A percentile compares a stretch with the other conserved stretches of the same genome.
Evolutionary conservation across 352 stramenopile species (phyloP).

Genomic region (Plasmopara muralis): DNA sequence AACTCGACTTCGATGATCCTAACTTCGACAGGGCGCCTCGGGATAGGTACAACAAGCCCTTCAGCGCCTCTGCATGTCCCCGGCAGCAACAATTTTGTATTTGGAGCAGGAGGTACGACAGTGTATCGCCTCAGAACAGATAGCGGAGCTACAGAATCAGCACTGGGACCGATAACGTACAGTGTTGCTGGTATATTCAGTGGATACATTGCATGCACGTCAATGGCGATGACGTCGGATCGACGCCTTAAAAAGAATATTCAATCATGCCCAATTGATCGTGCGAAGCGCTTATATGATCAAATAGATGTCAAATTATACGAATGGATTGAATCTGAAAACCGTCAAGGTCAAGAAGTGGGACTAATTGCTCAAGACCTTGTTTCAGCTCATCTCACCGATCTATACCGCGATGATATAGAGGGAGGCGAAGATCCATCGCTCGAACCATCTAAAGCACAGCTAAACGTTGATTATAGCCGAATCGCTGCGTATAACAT

Average conservation of each 20-base stretch:
- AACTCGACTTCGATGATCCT: background rate
- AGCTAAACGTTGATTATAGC: constrained; percentile 10
- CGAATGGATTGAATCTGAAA: background rate
- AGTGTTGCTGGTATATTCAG: background rate
- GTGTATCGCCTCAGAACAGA: background rate
- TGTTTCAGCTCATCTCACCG: constrained; percentile 8
- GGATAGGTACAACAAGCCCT: background rate
- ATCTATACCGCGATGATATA: constrained; percentile 12
- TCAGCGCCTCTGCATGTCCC: background rate
- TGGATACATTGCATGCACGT: background rate
- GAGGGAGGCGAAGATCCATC: constrained; percentile 1
- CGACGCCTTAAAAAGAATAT: background rate
- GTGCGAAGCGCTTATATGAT: background rate
- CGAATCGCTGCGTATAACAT: constrained; percentile 1
- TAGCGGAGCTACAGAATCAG: background rate
- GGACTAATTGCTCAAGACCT: constrained; percentile 2
- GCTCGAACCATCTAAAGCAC: constrained; percentile 2
- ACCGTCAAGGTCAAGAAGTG: background rate
- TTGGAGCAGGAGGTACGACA: background rate
- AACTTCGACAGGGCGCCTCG: background rate
- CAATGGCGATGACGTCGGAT: background rate
- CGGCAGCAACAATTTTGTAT: too few relatives aligned
- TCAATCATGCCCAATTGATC: background rate
- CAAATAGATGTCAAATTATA: background rate
- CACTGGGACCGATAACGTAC: background rate